Evolutionary conservation across 2,329 filamentous ascomycete genomes (phyloP).

Genomic region (Calonectria montana): DNA sequence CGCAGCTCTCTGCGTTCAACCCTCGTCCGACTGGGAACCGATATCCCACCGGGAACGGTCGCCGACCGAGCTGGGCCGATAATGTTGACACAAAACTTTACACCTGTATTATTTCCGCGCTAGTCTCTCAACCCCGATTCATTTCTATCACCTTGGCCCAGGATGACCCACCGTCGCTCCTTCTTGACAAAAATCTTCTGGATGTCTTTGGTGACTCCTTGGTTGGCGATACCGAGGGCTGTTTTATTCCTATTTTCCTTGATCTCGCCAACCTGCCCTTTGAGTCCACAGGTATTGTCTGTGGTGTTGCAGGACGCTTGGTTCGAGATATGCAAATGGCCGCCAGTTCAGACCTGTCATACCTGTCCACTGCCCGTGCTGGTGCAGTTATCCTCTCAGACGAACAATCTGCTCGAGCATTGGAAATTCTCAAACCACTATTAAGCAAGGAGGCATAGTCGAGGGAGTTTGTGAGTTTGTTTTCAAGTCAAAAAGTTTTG

Average conservation of each 20-base stretch:
- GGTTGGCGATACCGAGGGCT: conserved; percentile 78
- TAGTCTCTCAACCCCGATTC: conserved; percentile 74
- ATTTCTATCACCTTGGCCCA: conserved; percentile 79
- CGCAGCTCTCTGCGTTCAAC: conserved; percentile 54
- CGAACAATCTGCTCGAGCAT: conserved; percentile 77
- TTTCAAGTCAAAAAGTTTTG: background rate
- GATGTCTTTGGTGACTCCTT: conserved; percentile 77
- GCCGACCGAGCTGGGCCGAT: conserved; percentile 63
- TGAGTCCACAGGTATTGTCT: conserved; percentile 94
- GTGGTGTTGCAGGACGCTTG: conserved; percentile 87
- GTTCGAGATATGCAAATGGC: conserved; percentile 74
- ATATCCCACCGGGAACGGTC: conserved; percentile 50
- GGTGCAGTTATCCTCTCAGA: conserved; percentile 89
- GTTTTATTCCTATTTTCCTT: conserved; percentile 86
- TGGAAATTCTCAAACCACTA: conserved; percentile 73
- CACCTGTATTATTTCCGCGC: conserved; percentile 70
- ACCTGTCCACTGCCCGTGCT: conserved; percentile 87
- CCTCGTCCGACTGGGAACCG: conserved; percentile 51
- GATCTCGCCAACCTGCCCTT: conserved; percentile 84
- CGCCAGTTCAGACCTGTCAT: conserved; percentile 81
- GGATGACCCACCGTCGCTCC: conserved; percentile 78
- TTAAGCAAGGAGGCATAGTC: conserved; percentile 50
- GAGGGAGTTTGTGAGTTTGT: background rate
- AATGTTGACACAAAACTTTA: conserved; percentile 73
- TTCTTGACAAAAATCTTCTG: conserved; percentile 77